Conservation (phyloP, 768 basidiomycete species). For the Collybiopsis confluens region DNA sequence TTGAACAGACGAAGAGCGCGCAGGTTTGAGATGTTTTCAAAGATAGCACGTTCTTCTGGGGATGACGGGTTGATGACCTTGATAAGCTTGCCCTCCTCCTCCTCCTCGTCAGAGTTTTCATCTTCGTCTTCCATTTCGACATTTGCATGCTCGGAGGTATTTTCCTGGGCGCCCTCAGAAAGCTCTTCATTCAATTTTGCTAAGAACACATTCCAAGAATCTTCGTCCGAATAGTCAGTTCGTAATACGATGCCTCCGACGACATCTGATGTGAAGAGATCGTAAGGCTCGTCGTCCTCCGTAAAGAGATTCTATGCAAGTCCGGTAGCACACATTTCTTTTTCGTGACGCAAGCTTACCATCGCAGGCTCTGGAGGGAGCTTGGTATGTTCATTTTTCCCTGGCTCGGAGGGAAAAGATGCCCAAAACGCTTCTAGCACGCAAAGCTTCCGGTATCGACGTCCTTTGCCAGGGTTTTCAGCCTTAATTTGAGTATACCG, state of each 20-base stretch:
- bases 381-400: conserved; percentile 8
- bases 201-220: conserved; percentile 58
- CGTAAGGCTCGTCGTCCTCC: conserved; percentile 53
- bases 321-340: neutral
- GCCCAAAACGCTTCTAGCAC: conserved; percentile 50
- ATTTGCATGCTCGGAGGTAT: conserved; percentile 7
- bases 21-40: conserved; percentile 60
- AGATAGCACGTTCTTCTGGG: conserved; percentile 32
- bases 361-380: conserved; percentile 8
- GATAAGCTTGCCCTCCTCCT: conserved; percentile 37
- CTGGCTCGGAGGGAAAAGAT: conserved; percentile 12
- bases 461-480: conserved; percentile 47
- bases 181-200: conserved; percentile 51
- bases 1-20: conserved; percentile 64
- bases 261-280: conserved; percentile 39
- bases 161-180: conserved; percentile 18
- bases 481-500: conserved; percentile 41
- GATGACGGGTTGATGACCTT: conserved; percentile 45
- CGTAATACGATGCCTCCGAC: conserved; percentile 65
- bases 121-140: conserved; percentile 30
- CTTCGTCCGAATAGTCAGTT: conserved; percentile 66
- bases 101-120: conserved; percentile 24
- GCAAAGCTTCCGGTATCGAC: conserved; percentile 52
- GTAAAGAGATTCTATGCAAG: conserved; percentile 13
- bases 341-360: neutral